These are phyloP conservation scores for Nannochloropsis granulata DNA, from an alignment of 108 stramenopile genomes.

Conservation along the genomic window DNA sequence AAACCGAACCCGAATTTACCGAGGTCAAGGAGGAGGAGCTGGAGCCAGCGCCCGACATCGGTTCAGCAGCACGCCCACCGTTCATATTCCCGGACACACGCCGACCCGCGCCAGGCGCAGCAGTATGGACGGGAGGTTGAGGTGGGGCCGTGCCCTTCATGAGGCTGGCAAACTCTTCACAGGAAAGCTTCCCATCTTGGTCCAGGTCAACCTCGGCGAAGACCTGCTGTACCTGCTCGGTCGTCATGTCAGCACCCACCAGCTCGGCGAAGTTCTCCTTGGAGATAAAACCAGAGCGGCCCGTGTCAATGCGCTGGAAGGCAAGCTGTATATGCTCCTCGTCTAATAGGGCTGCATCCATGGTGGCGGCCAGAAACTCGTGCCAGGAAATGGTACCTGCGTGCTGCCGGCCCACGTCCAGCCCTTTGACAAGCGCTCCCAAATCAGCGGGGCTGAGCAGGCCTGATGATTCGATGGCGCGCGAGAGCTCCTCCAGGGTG, in stretches of 20 bases:
- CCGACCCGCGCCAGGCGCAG: too few relatives aligned
- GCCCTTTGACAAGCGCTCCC: background rate
- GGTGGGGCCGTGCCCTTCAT: background rate
- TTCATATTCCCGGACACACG: too few relatives aligned
- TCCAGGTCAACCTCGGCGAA: background rate
- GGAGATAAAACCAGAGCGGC: constrained; percentile 7
- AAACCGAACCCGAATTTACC: background rate
- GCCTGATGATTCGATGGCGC: background rate
- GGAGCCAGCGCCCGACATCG: background rate
- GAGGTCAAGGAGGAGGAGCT: background rate
- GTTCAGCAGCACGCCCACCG: too few relatives aligned
- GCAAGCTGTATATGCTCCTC: constrained; percentile 18
- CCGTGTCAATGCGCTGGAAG: constrained; percentile 11
- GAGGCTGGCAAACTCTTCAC: background rate
- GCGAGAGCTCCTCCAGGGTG: constrained; percentile 6
- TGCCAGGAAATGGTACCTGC: constrained; percentile 9
- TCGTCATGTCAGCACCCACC: constrained; percentile 7
- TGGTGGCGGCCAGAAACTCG: constrained; percentile 27
- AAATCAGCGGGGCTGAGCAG: background rate
- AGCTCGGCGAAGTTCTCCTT: background rate
- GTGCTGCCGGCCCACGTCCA: constrained; percentile 1
- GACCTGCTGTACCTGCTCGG: background rate
- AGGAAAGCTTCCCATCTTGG: background rate
- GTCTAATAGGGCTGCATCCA: background rate
- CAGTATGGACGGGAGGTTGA: too few relatives aligned